Conservation (phyloP, 1,284 basidiomycete species). For the Amylostereum chailletii region DNA sequence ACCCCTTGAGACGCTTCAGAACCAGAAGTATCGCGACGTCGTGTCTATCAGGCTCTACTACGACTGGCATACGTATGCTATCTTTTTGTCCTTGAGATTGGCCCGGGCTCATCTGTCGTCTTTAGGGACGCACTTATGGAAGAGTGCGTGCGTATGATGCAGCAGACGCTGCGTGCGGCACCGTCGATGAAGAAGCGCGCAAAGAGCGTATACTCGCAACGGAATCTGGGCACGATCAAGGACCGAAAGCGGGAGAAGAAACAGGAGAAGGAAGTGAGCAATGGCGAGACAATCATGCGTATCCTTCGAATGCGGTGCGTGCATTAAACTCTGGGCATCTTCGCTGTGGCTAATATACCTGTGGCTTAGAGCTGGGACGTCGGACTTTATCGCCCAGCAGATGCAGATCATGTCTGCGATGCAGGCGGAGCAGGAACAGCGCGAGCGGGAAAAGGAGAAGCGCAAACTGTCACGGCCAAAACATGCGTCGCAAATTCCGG, state of each 20-base stretch:
- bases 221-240: constrained; percentile 93
- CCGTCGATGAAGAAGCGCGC: constrained; percentile 79
- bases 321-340: too few relatives aligned
- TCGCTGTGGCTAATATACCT: too few relatives aligned
- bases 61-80: constrained; percentile 78
- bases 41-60: constrained; percentile 88
- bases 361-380: constrained; percentile 57
- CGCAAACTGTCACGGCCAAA: constrained; percentile 35
- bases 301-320: constrained; percentile 88
- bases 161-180: constrained; percentile 65
- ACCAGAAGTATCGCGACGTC: constrained; percentile 92
- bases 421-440: constrained; percentile 64
- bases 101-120: constrained; percentile 2
- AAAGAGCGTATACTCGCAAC: constrained; percentile 85
- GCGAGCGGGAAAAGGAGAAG: constrained; percentile 46
- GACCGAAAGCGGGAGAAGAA: constrained; percentile 91
- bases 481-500: constrained; percentile 14
- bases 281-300: constrained; percentile 85
- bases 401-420: constrained; percentile 68
- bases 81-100: constrained; percentile 10
- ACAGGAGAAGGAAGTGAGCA: constrained; percentile 63
- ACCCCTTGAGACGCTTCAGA: constrained; percentile 84
- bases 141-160: constrained; percentile 92
- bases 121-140: constrained; percentile 85
- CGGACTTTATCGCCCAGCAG: constrained; percentile 87